phyloP scores from a whole-genome alignment of 495 filamentous ascomycete species.

The Aspergillus indologenus region DNA sequence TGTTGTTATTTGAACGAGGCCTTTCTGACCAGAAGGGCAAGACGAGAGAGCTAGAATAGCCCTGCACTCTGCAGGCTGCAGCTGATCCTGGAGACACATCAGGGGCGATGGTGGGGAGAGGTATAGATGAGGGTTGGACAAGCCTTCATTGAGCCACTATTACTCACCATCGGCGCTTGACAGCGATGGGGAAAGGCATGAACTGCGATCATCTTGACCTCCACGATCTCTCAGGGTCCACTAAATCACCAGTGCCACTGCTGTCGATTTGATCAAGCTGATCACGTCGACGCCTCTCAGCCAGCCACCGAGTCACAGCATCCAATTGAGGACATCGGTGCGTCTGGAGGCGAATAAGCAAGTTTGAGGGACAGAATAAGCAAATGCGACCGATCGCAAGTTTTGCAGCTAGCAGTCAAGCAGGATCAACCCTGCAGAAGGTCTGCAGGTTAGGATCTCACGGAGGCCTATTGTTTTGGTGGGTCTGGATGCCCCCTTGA shows the following conservation, averaged over 20 bases:
- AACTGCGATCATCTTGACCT: not conserved
- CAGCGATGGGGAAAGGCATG: not conserved
- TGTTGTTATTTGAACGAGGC: not conserved
- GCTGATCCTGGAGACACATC: not conserved
- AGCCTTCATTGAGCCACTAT: not conserved
- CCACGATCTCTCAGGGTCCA: not conserved
- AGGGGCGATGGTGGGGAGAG: not conserved
- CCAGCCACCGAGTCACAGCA: not conserved
- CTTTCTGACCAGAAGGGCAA: not conserved
- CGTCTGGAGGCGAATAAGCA: no score
- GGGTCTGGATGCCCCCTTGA: no score
- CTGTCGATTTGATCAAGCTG: not conserved
- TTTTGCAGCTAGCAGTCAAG: no score
- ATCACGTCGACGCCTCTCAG: not conserved
- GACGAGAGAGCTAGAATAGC: not conserved
- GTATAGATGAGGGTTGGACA: not conserved
- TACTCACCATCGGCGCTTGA: not conserved
- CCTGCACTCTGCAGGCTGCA: not conserved
- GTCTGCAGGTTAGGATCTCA: no score
- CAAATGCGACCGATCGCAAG: no score
- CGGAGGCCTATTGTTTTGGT: no score
- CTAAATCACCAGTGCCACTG: not conserved
- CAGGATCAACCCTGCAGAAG: no score
- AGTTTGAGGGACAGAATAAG: no score
- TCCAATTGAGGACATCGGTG: not conserved